Percentiles rank a stretch among this genome's conserved stretches.
These are phyloP conservation scores for Ogataea corticis DNA, from an alignment of 805 yeast genomes.

Conservation along the genomic window DNA sequence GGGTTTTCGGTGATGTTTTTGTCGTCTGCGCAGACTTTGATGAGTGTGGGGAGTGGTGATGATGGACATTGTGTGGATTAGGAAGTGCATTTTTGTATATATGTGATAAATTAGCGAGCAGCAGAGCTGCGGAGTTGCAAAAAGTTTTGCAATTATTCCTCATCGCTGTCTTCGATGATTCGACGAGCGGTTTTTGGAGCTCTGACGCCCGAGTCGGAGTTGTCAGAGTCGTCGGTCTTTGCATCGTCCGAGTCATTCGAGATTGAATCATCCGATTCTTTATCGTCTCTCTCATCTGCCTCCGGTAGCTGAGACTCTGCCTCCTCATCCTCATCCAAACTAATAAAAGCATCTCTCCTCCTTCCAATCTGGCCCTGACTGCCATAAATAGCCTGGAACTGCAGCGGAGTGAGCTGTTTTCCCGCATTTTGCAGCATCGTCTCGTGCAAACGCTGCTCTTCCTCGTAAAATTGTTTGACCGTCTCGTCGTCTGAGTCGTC, in stretches of 20 bases:
- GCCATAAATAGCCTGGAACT: constrained; percentile 22
- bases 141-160: constrained; percentile 3
- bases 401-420: constrained; percentile 29
- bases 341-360: constrained; percentile 10
- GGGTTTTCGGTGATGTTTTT: constrained; percentile 78
- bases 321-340: neutral
- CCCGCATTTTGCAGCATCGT: constrained; percentile 28
- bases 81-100: neutral
- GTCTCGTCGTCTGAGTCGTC: constrained; percentile 62
- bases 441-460: constrained; percentile 52
- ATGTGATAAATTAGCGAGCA: neutral
- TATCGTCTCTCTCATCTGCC: constrained; percentile 1
- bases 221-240: neutral
- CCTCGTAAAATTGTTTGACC: constrained; percentile 51
- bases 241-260: too few species aligned
- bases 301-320: constrained; percentile 6
- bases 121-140: too few species aligned
- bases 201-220: neutral
- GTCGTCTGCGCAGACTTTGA: constrained; percentile 74
- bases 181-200: neutral
- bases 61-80: constrained; percentile 49
- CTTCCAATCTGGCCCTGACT: neutral
- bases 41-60: constrained; percentile 43
- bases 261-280: too few species aligned
- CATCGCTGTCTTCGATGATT: constrained; percentile 4